Base-by-base conservation (phyloP, 352 stramenopile genomes). In the Peronospora destructor region DNA sequence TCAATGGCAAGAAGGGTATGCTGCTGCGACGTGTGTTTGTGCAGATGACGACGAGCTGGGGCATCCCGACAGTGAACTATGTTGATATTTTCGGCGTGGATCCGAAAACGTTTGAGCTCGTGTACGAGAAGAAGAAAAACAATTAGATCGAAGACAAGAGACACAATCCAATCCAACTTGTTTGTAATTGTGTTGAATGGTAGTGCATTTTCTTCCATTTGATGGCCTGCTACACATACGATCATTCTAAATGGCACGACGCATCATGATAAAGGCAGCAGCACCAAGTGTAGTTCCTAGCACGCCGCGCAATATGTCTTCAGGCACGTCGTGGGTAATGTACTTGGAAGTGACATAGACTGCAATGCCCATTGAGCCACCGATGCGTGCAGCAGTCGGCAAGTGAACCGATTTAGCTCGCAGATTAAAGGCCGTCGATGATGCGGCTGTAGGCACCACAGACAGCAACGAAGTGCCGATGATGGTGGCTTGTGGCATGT, bases 51-150 rank as follows among this genome's bases (percentile, higher is more conserved):
- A 89, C 63, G 23, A 85, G 77, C 33, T 90, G 78, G 82, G 76
- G 76, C 11, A 78, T 92, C 46, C 82, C 82, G 13, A 85, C 72
- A 0, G 82, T 92, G 35, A 78, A 89, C 45, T 88, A 83, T 63
- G 64, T 92, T 41, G 82, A 92, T 49, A 80, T 92, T 45, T 90
- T 88, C 35, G 81, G 77, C 29, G 61, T 91, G 26, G 62, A 91
- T 55, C 76, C 74, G 2, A 47, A 57, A 10, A 88, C 76, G 5
- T 56, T 72, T 26, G 81, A 68, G 38, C 41, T 53, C 7, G 81
- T 87, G 37, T 91, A 91, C 58, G 81, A 91, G 61, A 89, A 87
- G 71, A 91, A 91, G 59, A 72, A 68, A 49, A 87, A 85, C 61
- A 87, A 89, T 65, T 45, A 60, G 47, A 53, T 13, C 23, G 48